Conservation (phyloP, 306 rosid genomes). For the Prunus persica region Prunus_persica_NCBIv2 NC_034009.1:32080001-32080500, state of each 20-base stretch:
- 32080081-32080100: conserved; percentile 50
- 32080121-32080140: conserved; percentile 73
- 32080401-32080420: conserved; percentile 76
- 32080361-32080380: background rate
- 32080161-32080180: conserved; percentile 61
- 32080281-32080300: background rate
- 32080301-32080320: background rate
- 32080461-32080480: conserved; percentile 27
- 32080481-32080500: conserved; percentile 51
- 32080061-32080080: conserved; percentile 19
- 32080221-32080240: conserved; percentile 52
- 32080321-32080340: background rate
- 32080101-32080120: conserved; percentile 77
- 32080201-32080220: conserved; percentile 37
- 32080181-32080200: conserved; percentile 62
- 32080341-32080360: background rate
- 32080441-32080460: conserved; percentile 49
- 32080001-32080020: conserved; percentile 24
- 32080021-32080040: conserved; percentile 46
- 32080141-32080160: conserved; percentile 28
- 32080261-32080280: background rate
- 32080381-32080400: conserved; percentile 70
- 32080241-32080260: conserved; percentile 30
- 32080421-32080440: conserved; percentile 46
- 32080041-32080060: conserved; percentile 43